Conservation (phyloP, 2,329 filamentous ascomycete genomes). For the Tolypocladium amazonense region DNA sequence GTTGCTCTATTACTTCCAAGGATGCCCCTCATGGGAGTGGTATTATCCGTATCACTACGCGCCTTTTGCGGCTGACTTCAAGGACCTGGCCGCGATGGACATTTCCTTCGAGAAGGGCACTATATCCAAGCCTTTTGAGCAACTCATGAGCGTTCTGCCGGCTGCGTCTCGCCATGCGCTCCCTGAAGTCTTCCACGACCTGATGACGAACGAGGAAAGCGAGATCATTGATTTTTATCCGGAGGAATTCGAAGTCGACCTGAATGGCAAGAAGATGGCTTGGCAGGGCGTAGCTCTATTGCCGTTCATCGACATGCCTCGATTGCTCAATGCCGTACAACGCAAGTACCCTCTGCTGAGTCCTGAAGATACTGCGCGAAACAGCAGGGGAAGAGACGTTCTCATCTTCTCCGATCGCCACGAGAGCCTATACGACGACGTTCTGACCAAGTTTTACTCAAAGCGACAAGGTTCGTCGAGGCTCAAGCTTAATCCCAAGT, state of each 20-base stretch:
- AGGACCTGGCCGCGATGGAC: slow-evolving; percentile 67
- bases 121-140: slow-evolving; percentile 87
- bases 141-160: slow-evolving; percentile 95
- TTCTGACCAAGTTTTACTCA: slow-evolving; percentile 79
- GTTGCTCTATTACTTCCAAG: slow-evolving; percentile 93
- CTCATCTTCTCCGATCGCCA: slow-evolving; percentile 78
- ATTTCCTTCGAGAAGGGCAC: slow-evolving; percentile 75
- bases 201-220: slow-evolving; percentile 83
- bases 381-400: slow-evolving; percentile 69
- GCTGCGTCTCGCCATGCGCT: slow-evolving; percentile 88
- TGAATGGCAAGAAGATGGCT: slow-evolving; percentile 97
- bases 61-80: slow-evolving; percentile 92
- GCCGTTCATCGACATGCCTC: slow-evolving; percentile 90
- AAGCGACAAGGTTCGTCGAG: slow-evolving; percentile 64
- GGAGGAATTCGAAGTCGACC: slow-evolving; percentile 80
- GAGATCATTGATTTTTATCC: slow-evolving; percentile 98
- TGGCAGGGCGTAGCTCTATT: slow-evolving; percentile 94
- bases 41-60: slow-evolving; percentile 99
- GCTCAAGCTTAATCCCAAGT: slow-evolving; percentile 62
- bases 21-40: slow-evolving; percentile 98
- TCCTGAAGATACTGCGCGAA: slow-evolving; percentile 66
- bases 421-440: slow-evolving; percentile 68
- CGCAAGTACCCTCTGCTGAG: slow-evolving; percentile 73
- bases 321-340: slow-evolving; percentile 71
- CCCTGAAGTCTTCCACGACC: slow-evolving; percentile 73